Evolutionary conservation across 352 stramenopile species (phyloP).

Genomic region (Globisporangium nagaii): DNA sequence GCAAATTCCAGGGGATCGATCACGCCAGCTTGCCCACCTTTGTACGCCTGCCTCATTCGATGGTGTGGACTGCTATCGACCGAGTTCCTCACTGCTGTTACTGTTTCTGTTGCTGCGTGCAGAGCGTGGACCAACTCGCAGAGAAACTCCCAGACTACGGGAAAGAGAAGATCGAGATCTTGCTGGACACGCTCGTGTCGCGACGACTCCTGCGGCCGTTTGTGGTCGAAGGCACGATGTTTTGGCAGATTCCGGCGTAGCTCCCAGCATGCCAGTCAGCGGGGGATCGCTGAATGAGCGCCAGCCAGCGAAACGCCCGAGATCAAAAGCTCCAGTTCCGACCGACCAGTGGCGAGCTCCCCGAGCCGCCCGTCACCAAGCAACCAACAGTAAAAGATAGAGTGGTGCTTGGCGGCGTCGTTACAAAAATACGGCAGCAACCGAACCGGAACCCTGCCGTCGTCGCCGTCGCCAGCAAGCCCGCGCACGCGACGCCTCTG

Average conservation of each 20-base stretch:
- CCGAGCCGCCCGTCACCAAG: neutral
- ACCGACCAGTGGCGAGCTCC: neutral
- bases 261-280: too few species aligned
- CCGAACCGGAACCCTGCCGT: neutral
- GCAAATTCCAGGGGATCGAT: slow-evolving; percentile 66
- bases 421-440: slow-evolving; percentile 1
- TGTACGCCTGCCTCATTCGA: slow-evolving; percentile 33
- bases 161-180: slow-evolving; percentile 67
- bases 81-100: slow-evolving; percentile 4
- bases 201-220: slow-evolving; percentile 70
- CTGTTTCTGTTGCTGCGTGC: neutral
- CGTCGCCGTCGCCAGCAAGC: too few species aligned
- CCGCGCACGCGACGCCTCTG: too few species aligned
- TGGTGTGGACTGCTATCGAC: slow-evolving; percentile 12
- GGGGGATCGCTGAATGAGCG: too few species aligned
- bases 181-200: slow-evolving; percentile 77
- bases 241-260: slow-evolving; percentile 66
- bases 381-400: neutral
- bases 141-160: slow-evolving; percentile 64
- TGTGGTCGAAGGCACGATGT: slow-evolving; percentile 81
- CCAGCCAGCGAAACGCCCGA: neutral
- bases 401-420: neutral
- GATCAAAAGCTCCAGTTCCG: neutral
- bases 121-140: slow-evolving; percentile 70
- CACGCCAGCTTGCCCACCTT: slow-evolving; percentile 44